Conservation (phyloP, 192 early-diverging fungal species). For the Gonapodya sp. region DNA sequence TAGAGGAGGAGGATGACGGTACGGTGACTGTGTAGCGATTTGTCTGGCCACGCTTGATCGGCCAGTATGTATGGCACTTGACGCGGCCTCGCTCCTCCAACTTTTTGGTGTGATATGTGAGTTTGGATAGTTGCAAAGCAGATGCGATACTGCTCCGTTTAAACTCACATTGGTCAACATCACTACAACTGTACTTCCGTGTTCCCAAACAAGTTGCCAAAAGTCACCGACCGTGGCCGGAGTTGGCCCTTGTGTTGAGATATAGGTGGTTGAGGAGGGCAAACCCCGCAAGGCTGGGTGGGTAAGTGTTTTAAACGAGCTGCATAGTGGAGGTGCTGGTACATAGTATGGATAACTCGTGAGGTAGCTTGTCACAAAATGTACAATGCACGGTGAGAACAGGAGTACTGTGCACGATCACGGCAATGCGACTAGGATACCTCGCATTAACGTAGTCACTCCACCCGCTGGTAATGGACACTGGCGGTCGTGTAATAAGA, state of each 20-base stretch:
- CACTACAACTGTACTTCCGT: conserved; percentile 63
- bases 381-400: no score
- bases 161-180: conserved; percentile 62
- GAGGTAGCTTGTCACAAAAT: background rate
- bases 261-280: conserved; percentile 37
- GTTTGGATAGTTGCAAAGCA: background rate
- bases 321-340: background rate
- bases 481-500: background rate
- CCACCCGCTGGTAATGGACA: background rate
- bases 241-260: conserved; percentile 84
- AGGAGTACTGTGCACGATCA: no score
- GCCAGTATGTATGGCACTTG: conserved; percentile 1
- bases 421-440: no score
- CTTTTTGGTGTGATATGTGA: background rate
- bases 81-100: background rate
- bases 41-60: background rate
- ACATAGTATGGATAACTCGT: background rate
- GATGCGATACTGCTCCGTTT: background rate
- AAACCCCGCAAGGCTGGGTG: background rate
- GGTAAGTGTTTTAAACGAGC: background rate
- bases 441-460: background rate
- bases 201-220: conserved; percentile 86
- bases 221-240: conserved; percentile 65
- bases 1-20: background rate
- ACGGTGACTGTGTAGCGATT: background rate